Conservation (phyloP, 257 asterid species). For the Ilex asprella region DNA sequence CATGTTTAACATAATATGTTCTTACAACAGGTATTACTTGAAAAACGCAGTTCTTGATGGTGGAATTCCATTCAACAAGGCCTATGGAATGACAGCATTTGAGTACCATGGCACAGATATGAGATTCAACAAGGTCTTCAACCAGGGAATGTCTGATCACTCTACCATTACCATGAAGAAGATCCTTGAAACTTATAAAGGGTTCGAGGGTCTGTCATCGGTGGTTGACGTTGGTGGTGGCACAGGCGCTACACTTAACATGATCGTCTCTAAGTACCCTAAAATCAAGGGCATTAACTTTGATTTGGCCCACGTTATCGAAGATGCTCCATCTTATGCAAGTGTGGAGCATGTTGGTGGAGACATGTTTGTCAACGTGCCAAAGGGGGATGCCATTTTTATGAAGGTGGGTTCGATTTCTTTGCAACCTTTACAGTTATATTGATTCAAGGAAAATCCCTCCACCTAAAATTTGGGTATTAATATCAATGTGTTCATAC, state of each 20-base stretch:
- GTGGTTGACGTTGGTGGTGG: slow-evolving; percentile 59
- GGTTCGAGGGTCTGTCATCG: slow-evolving; percentile 27
- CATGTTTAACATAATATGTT: too few relatives aligned
- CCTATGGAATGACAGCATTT: slow-evolving; percentile 8
- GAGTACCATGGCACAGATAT: slow-evolving; percentile 6
- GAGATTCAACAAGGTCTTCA: slow-evolving; percentile 20
- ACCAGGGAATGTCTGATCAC: slow-evolving; percentile 24
- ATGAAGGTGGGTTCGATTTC: neutral
- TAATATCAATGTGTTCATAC: neutral
- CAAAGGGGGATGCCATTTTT: slow-evolving; percentile 1
- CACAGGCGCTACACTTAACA: slow-evolving; percentile 24
- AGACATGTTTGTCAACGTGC: neutral
- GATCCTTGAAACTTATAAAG: slow-evolving; percentile 26
- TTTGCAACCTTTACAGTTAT: neutral
- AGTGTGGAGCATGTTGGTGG: slow-evolving; percentile 5
- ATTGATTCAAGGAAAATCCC: too few relatives aligned
- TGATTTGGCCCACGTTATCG: slow-evolving; percentile 35
- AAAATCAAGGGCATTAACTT: slow-evolving; percentile 35
- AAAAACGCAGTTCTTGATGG: slow-evolving; percentile 16
- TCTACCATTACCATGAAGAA: slow-evolving; percentile 24
- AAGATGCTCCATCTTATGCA: slow-evolving; percentile 19
- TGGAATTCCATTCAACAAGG: slow-evolving; percentile 14
- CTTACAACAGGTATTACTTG: slow-evolving; percentile 3
- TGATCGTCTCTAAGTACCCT: slow-evolving; percentile 29
- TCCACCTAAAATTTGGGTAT: too few relatives aligned